These are phyloP conservation scores for Magnolia sinica DNA, from an alignment of 164 flowering plant species.

Conservation along the genomic window DNA sequence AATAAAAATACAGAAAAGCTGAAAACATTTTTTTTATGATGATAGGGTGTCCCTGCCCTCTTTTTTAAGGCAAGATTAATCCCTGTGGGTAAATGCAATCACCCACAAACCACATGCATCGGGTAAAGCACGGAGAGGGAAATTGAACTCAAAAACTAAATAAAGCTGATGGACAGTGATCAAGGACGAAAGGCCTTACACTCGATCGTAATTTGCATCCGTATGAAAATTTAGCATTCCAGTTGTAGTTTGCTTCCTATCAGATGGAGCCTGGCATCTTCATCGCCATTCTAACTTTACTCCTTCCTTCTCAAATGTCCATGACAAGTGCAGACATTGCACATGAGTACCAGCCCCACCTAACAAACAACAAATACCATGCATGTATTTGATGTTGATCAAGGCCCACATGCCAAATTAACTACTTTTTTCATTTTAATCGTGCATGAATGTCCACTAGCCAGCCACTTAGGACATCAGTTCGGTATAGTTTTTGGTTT, in stretches of 20 bases:
- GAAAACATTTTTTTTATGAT: too few relatives aligned
- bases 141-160: too few relatives aligned
- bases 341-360: background rate
- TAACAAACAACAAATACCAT: too few relatives aligned
- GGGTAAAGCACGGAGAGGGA: too few relatives aligned
- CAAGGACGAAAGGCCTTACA: conserved; percentile 37
- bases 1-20: too few relatives aligned
- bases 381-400: background rate
- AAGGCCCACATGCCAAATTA: background rate
- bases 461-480: background rate
- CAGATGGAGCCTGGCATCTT: conserved; percentile 66
- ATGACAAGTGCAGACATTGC: conserved; percentile 57
- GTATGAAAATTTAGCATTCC: conserved; percentile 76
- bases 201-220: conserved; percentile 82
- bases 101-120: too few relatives aligned
- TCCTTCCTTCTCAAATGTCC: conserved; percentile 96
- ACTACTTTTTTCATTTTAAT: background rate
- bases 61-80: too few relatives aligned
- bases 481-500: too few relatives aligned
- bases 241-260: conserved; percentile 52
- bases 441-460: background rate
- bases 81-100: too few relatives aligned
- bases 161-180: too few relatives aligned
- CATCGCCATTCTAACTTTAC: conserved; percentile 88
- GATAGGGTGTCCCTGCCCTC: too few relatives aligned